These are phyloP conservation scores for Parasarocladium wereldwijsianum DNA, from an alignment of 2,329 filamentous ascomycete genomes.

Conservation along the genomic window DNA sequence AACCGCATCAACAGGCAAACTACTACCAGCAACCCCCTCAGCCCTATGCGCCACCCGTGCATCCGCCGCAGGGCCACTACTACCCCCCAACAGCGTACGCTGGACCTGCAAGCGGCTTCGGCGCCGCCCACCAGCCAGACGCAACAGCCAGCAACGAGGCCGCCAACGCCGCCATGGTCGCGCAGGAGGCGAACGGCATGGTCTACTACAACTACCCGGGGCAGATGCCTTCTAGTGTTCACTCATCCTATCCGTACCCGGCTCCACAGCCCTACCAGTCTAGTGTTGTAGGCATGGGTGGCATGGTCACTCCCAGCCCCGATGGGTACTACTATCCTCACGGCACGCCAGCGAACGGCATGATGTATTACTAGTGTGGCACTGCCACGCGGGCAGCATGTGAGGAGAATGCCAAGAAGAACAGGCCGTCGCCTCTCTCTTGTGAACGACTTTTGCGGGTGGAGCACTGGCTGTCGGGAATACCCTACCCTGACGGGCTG, in stretches of 20 bases:
- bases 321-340: constrained; percentile 59
- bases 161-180: constrained; percentile 37
- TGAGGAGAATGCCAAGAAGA: too few species aligned
- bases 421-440: too few species aligned
- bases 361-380: constrained; percentile 48
- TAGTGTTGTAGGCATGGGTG: constrained; percentile 55
- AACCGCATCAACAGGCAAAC: constrained; percentile 16
- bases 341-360: constrained; percentile 26
- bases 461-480: too few species aligned
- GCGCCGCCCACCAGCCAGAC: constrained; percentile 15
- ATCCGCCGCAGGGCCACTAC: constrained; percentile 38
- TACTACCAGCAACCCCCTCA: constrained; percentile 39
- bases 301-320: constrained; percentile 60
- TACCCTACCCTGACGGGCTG: too few species aligned
- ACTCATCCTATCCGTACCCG: constrained; percentile 32
- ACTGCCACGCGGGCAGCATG: constrained; percentile 37
- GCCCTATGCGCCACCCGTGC: constrained; percentile 10
- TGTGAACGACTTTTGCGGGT: too few species aligned
- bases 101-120: constrained; percentile 28
- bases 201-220: constrained; percentile 84
- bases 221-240: constrained; percentile 46
- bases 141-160: constrained; percentile 5
- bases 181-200: constrained; percentile 89
- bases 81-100: constrained; percentile 49
- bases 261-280: constrained; percentile 33